Evolutionary conservation across 108 stramenopile species (phyloP), one percentile per base, ranked within the genome.

Genomic region (Parmales sp.): DNA sequence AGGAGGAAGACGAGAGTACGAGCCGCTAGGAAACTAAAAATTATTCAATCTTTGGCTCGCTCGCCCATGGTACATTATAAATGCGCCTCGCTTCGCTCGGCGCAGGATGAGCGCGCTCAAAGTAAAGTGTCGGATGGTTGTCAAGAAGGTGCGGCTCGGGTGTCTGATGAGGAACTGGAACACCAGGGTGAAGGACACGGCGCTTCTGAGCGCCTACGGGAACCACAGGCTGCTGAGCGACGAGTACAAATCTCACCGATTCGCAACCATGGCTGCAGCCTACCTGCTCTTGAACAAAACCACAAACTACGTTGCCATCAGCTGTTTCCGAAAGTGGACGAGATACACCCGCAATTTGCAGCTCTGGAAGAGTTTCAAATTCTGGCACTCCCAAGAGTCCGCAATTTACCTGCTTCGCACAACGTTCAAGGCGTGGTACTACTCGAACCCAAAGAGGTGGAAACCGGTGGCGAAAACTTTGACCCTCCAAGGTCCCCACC

Each of bases 141-240:
- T 60, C 54, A 34, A 28, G 28, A 34, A 60, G 54, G 54, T 60
- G 6, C 26, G 54, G n/a, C 13, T 34, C 31, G 36, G 54, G 28
- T 60, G 54, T 34, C 29, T 60, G 31, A 28, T 60, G 54, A 11
- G 54, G n/a, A 60, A 60, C 54, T 60, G 54, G 54, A 60, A 60
- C 26, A 3, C 13, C 16, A 60, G 29, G 54, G 54, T 60, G 29
- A 28, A 60, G 54, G 11, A 60, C 29, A 13, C 31, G 29, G 6
- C 36, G 29, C 7, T 31, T 34, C 29, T 60, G 16, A 34, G 36
- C 54, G 54, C 54, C 28, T 60, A 34, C 31, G 54, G 54, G 9
- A 60, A 60, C 54, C 25, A 31, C 31, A 11, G 54, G 4, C 26
- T 60, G 31, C 31, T 28, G 54, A 60, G 36, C 28, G 13, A 16